phyloP scores from a whole-genome alignment of 2,329 filamentous ascomycete species.

The Phoma sp. region DNA sequence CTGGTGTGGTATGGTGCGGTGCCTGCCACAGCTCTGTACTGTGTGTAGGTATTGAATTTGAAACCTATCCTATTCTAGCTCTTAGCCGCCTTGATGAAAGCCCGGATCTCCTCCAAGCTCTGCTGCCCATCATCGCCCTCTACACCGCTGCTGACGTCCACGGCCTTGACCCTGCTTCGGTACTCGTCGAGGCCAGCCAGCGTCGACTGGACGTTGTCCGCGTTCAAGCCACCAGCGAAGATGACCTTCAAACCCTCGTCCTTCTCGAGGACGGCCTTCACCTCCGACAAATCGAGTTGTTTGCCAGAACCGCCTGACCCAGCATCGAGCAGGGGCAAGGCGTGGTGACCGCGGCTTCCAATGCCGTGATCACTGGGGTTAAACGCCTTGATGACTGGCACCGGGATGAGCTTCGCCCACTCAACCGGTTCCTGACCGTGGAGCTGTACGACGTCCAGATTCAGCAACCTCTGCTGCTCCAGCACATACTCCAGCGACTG shows the following conservation, averaged over 20 bases:
- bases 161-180: slow-evolving; percentile 71
- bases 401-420: slow-evolving; percentile 87
- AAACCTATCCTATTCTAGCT: slow-evolving; percentile 14
- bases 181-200: slow-evolving; percentile 68
- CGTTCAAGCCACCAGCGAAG: slow-evolving; percentile 82
- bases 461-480: slow-evolving; percentile 74
- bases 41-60: not conserved
- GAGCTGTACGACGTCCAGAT: slow-evolving; percentile 87
- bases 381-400: slow-evolving; percentile 89
- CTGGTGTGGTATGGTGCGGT: too few species aligned
- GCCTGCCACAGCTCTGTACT: too few species aligned
- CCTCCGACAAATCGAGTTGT: slow-evolving; percentile 72
- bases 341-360: slow-evolving; percentile 78
- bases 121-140: slow-evolving; percentile 76
- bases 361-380: slow-evolving; percentile 76
- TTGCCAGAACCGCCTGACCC: slow-evolving; percentile 83
- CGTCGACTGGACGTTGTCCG: slow-evolving; percentile 75
- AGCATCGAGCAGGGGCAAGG: slow-evolving; percentile 83
- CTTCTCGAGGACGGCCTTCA: slow-evolving; percentile 68
- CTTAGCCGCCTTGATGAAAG: slow-evolving; percentile 77
- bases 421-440: slow-evolving; percentile 92
- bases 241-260: slow-evolving; percentile 77
- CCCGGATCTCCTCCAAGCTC: slow-evolving; percentile 77
- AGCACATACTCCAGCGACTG: slow-evolving; percentile 85
- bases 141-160: slow-evolving; percentile 95